Base-by-base conservation (phyloP, 2,329 filamentous ascomycete species). In the Claviceps quebecensis region DNA sequence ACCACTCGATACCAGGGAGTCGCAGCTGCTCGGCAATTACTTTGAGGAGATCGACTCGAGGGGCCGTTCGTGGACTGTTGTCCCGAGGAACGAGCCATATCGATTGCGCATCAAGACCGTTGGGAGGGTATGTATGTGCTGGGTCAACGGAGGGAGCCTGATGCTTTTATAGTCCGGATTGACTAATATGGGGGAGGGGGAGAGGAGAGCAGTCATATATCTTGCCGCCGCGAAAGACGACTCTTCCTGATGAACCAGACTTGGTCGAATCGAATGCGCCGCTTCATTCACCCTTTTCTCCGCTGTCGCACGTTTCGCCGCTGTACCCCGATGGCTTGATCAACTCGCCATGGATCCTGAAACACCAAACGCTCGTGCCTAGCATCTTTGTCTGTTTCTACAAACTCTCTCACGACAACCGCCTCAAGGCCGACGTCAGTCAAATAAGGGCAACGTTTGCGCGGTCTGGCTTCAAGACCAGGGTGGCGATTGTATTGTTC, bases 251-350 rank as follows among this genome's bases (percentile, higher is more conserved):
- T 46, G 69, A 75, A 51, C 68, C 75, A 59, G 73, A 77, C 48
- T 61, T 67, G 3, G 68, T 74, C 50, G 65, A 69, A 39, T 65
- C 72, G 23, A 67, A 73, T 17, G 69, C 75, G 53, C 71, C 81
- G n/a, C 71, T 95, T 4, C 91, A 97, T 66, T 97, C 93, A 13
- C 87, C 90, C 1, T 81, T 95, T 57, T 97, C 93, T 2, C 93
- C 91, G 1, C 74, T 97, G 34, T 93, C 86, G 40, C 89, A 90
- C 3, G 77, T 77, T 7, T 95, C 91, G 7, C 74, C 81, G 2
- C 76, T 94, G 2, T 97, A 93, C 63, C 90, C 91, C 7, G 93
- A 97, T 68, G 93, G 91, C 4, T 72, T 96, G 53, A 81, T 96
- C 64, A 81, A 89, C 54, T 76, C 83, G 19, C 69, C 79, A 54